Evolutionary conservation across 108 stramenopile genomes (phyloP).

Genomic region (Cyclotella baltica): DNA sequence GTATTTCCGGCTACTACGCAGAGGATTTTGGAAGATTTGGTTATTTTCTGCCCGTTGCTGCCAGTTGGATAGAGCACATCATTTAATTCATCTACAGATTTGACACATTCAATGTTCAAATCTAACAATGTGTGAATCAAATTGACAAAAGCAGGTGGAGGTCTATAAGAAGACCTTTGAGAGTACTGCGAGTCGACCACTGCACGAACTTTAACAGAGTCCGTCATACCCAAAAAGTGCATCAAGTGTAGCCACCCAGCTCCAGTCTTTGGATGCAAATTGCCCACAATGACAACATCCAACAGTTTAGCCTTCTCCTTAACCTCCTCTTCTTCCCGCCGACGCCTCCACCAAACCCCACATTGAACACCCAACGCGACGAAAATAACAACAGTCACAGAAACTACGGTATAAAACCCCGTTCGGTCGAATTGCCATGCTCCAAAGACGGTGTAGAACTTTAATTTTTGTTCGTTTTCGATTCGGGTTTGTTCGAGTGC

Average conservation of each 20-base stretch:
- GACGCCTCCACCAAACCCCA: conserved; percentile 22
- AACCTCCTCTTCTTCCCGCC: neutral
- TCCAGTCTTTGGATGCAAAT: conserved; percentile 65
- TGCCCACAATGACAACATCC: conserved; percentile 73
- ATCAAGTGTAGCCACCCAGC: conserved; percentile 88
- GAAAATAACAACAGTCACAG: conserved; percentile 31
- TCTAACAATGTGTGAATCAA: conserved; percentile 39
- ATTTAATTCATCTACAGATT: conserved; percentile 50
- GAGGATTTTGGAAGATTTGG: neutral
- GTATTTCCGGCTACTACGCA: conserved; percentile 72
- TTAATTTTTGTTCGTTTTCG: conserved; percentile 30
- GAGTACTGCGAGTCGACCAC: conserved; percentile 81
- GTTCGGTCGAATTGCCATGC: conserved; percentile 33
- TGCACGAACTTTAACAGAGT: conserved; percentile 43
- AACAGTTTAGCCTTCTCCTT: conserved; percentile 1
- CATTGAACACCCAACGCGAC: conserved; percentile 31
- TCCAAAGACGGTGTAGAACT: conserved; percentile 36
- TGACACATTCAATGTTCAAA: conserved; percentile 50
- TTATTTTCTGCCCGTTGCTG: neutral
- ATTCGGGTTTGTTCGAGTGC: conserved; percentile 32
- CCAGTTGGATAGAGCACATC: conserved; percentile 24
- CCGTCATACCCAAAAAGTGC: conserved; percentile 75
- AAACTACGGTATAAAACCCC: conserved; percentile 29
- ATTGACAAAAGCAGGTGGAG: conserved; percentile 48
- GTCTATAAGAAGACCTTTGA: conserved; percentile 35